phyloP scores from a whole-genome alignment of 164 flowering plant species.

The Cinnamomum chago region DNA sequence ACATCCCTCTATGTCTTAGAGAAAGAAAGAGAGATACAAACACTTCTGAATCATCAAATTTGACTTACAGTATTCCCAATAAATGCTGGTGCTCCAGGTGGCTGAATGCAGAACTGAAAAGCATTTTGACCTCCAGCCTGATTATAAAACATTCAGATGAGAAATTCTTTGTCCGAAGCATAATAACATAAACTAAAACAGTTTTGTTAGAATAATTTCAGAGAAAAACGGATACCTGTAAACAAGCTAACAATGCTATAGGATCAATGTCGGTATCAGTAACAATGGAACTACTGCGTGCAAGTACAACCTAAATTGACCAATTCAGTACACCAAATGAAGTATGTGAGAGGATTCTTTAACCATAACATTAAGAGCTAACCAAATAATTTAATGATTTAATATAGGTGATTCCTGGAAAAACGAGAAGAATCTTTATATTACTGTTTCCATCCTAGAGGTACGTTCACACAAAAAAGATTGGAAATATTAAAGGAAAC shows the following conservation, averaged over 20 bases:
- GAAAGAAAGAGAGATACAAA: neutral
- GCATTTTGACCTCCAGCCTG: conserved; percentile 79
- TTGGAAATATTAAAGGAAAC: neutral
- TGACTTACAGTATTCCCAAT: conserved; percentile 86
- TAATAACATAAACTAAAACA: neutral
- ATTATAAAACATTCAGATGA: conserved; percentile 5
- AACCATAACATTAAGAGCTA: too few relatives aligned
- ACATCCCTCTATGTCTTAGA: neutral
- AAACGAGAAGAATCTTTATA: too few relatives aligned
- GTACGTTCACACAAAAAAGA: neutral
- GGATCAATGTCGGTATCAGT: conserved; percentile 71
- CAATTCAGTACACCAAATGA: neutral
- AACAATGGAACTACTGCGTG: conserved; percentile 69
- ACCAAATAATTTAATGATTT: too few relatives aligned
- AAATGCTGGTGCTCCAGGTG: conserved; percentile 84
- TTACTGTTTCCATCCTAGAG: neutral
- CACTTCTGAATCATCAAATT: neutral
- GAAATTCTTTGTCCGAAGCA: neutral
- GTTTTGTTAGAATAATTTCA: neutral
- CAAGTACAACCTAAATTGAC: conserved; percentile 79
- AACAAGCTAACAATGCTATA: conserved; percentile 62
- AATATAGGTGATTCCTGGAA: too few relatives aligned
- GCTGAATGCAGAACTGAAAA: conserved; percentile 92
- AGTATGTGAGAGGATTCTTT: neutral
- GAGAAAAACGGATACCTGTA: conserved; percentile 49